Evolutionary conservation across 2,329 filamentous ascomycete species (phyloP).

Genomic region (Verticillium nonalfalfae): DNA sequence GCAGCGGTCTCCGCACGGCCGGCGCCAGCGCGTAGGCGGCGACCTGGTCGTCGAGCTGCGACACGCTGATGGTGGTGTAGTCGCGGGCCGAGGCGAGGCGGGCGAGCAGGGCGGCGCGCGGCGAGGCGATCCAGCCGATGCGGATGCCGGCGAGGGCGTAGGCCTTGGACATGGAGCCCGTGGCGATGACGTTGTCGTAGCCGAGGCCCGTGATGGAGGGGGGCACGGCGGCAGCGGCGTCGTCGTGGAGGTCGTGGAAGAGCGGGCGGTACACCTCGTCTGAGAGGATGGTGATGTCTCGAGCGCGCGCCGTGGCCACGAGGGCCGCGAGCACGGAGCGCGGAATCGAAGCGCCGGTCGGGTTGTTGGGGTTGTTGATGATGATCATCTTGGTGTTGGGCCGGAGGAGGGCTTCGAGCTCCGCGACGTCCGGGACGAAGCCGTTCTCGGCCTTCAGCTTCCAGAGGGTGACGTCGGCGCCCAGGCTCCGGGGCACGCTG

Average conservation of each 20-base stretch:
- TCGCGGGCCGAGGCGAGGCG: constrained; percentile 60
- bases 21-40: constrained; percentile 66
- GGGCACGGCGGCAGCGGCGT: constrained; percentile 40
- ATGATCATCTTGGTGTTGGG: constrained; percentile 59
- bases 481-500: constrained; percentile 62
- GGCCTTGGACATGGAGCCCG: constrained; percentile 79
- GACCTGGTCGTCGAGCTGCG: constrained; percentile 73
- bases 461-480: constrained; percentile 71
- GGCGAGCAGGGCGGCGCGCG: constrained; percentile 53
- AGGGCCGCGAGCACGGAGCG: constrained; percentile 54
- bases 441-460: constrained; percentile 54
- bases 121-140: constrained; percentile 75
- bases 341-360: constrained; percentile 66
- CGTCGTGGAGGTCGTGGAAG: constrained; percentile 58
- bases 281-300: constrained; percentile 60
- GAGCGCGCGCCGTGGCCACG: constrained; percentile 54
- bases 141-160: constrained; percentile 79
- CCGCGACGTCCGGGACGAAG: constrained; percentile 59
- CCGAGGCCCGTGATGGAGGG: constrained; percentile 66
- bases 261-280: constrained; percentile 84
- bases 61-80: constrained; percentile 83
- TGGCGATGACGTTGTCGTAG: constrained; percentile 65
- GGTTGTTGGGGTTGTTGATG: constrained; percentile 75
- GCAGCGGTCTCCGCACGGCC: constrained; percentile 29
- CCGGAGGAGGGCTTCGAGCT: constrained; percentile 57